These are phyloP conservation scores for Pseudogymnoascus sp. DNA, from an alignment of 2,329 filamentous ascomycete genomes.

Conservation along the genomic window DNA sequence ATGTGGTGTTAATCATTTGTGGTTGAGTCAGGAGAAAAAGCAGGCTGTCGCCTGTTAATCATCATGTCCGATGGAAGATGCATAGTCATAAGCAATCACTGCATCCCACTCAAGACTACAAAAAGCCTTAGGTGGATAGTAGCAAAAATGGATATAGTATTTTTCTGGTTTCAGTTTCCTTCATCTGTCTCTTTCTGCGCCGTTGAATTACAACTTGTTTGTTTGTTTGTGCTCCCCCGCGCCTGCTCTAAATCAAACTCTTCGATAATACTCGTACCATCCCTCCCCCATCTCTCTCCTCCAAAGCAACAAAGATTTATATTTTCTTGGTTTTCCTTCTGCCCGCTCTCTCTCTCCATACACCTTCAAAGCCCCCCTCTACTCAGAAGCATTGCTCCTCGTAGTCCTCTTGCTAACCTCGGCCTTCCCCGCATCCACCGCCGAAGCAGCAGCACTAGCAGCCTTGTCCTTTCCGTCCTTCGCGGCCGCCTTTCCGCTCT, in stretches of 20 bases:
- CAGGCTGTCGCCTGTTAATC: background rate
- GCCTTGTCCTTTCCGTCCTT: slow-evolving; percentile 71
- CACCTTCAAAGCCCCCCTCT: background rate
- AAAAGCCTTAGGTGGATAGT: background rate
- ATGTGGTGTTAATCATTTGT: too few relatives aligned
- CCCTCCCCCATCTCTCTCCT: background rate
- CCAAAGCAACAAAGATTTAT: background rate
- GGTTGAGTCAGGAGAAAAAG: too few relatives aligned
- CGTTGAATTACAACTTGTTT: background rate
- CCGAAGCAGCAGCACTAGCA: slow-evolving; percentile 48
- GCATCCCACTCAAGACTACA: background rate
- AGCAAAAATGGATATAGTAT: background rate
- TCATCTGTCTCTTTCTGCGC: background rate
- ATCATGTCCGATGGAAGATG: background rate
- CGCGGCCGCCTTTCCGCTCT: slow-evolving; percentile 59
- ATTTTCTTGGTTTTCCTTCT: background rate
- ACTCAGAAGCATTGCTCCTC: background rate
- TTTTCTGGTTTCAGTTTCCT: background rate
- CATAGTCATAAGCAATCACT: background rate
- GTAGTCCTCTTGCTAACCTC: slow-evolving; percentile 13
- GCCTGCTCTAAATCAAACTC: background rate
- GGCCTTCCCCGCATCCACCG: slow-evolving; percentile 66
- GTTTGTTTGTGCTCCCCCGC: background rate
- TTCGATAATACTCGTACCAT: background rate
- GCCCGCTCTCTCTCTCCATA: too few relatives aligned